Evolutionary conservation across 345 rosid species (phyloP).

Genomic region (Balakata baccata): DNA sequence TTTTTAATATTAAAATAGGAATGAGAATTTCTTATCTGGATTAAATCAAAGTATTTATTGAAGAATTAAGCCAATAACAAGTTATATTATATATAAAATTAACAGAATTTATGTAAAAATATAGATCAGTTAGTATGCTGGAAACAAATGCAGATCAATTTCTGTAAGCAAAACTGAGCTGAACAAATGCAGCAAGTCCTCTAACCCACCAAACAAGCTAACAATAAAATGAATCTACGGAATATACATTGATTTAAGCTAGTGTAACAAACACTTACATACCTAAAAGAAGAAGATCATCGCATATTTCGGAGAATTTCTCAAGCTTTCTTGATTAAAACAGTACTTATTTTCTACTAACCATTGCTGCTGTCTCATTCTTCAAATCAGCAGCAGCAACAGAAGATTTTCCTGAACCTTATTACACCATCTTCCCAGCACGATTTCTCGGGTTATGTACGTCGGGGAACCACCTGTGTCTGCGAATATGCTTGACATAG

Average conservation of each 20-base stretch:
- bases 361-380: background rate
- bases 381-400: background rate
- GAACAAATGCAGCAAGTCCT: slow-evolving; percentile 13
- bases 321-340: background rate
- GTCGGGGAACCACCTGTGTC: background rate
- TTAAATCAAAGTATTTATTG: too few species aligned
- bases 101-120: too few species aligned
- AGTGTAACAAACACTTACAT: background rate
- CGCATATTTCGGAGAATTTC: background rate
- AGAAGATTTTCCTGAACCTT: background rate
- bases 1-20: too few species aligned
- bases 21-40: too few species aligned
- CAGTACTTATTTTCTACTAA: background rate
- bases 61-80: too few species aligned
- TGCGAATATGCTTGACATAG: background rate
- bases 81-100: too few species aligned
- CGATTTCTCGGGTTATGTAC: background rate
- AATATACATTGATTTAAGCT: background rate
- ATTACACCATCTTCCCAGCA: background rate
- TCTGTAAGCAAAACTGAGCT: slow-evolving; percentile 29
- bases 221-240: background rate
- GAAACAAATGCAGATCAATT: background rate
- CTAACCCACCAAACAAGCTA: background rate
- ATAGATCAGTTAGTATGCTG: too few species aligned
- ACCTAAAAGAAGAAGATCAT: background rate